These are phyloP conservation scores for Cinchona pubescens DNA, from an alignment of 257 asterid genomes.

Conservation along the genomic window DNA sequence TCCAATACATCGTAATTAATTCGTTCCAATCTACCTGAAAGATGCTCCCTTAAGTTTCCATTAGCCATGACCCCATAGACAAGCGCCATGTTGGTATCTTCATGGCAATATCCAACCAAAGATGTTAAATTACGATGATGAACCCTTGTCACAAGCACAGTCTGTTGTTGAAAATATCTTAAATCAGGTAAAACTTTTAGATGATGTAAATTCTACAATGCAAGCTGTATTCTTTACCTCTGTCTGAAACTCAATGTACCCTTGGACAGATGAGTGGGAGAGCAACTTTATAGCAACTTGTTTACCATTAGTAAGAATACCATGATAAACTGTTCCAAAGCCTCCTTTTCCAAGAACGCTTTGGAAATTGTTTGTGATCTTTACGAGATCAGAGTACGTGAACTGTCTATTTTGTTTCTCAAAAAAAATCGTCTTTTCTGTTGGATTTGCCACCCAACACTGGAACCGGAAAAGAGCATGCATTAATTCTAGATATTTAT, in stretches of 20 bases:
- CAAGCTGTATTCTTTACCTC: no score
- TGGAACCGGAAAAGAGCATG: neutral
- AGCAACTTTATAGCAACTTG: constrained; percentile 51
- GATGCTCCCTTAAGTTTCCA: constrained; percentile 33
- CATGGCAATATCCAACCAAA: constrained; percentile 45
- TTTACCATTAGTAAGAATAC: constrained; percentile 21
- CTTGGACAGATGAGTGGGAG: constrained; percentile 21
- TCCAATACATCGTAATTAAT: no score
- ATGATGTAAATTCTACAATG: no score
- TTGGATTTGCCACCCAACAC: neutral
- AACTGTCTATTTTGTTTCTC: constrained; percentile 21
- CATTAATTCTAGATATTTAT: no score
- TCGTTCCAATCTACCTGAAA: constrained; percentile 33
- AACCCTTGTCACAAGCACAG: constrained; percentile 38
- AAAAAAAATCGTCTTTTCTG: constrained; percentile 9
- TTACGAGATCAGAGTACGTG: constrained; percentile 25
- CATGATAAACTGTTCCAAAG: constrained; percentile 44
- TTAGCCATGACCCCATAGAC: constrained; percentile 44
- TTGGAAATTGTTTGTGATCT: constrained; percentile 27
- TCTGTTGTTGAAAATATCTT: constrained; percentile 28
- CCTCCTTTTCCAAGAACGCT: constrained; percentile 45
- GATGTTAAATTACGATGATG: constrained; percentile 41
- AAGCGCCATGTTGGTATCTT: constrained; percentile 33
- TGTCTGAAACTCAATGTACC: constrained; percentile 26
- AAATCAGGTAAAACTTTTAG: no score